phyloP scores from a whole-genome alignment of 345 rosid species.

The Aurinia saxatilis region DNA sequence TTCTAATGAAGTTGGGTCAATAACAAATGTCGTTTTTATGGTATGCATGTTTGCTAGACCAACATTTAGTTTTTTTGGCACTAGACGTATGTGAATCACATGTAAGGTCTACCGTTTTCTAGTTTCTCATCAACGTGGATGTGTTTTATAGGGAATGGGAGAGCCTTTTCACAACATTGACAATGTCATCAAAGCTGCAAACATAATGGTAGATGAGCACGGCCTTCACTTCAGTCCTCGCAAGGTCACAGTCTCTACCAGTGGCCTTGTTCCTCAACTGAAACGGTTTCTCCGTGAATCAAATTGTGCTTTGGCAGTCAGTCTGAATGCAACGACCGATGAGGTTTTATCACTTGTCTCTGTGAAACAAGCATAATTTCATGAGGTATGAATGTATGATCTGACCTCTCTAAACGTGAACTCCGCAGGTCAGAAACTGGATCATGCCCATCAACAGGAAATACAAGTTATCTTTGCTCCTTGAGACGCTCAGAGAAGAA shows the following conservation, averaged over 20 bases:
- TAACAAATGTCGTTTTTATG: constrained; percentile 91
- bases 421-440: constrained; percentile 82
- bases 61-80: not conserved
- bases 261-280: constrained; percentile 92
- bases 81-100: not conserved
- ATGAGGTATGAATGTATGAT: not conserved
- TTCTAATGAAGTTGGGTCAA: constrained; percentile 53
- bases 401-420: not conserved
- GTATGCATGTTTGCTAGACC: constrained; percentile 33
- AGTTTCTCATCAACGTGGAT: constrained; percentile 1
- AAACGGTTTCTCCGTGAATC: constrained; percentile 76
- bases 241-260: constrained; percentile 89
- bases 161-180: constrained; percentile 89
- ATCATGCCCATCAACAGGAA: constrained; percentile 92
- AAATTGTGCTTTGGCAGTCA: constrained; percentile 81
- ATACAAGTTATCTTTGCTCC: constrained; percentile 67
- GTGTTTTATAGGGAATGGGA: constrained; percentile 81
- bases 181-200: constrained; percentile 74
- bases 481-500: constrained; percentile 69
- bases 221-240: constrained; percentile 96
- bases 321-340: constrained; percentile 93
- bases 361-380: not conserved
- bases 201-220: constrained; percentile 76
- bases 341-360: constrained; percentile 46
- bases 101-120: not conserved